phyloP scores from a whole-genome alignment of 108 stramenopile species.

The Seminavis robusta region DNA sequence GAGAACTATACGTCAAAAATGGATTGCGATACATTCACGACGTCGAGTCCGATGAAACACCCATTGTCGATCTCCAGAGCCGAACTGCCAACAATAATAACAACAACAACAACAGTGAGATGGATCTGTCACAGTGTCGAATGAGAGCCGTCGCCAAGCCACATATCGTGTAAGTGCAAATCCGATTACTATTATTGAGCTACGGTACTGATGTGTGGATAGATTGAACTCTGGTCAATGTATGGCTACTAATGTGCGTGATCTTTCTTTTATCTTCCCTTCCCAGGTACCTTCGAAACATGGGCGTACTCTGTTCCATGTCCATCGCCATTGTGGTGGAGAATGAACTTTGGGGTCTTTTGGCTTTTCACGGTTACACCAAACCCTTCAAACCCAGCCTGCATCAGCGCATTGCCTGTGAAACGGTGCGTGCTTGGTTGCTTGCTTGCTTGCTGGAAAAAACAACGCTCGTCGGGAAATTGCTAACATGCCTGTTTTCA shows the following conservation, averaged over 20 bases:
- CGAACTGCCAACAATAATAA: background rate
- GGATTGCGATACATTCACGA: constrained; percentile 20
- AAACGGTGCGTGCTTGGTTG: constrained; percentile 1
- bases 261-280: too few species aligned
- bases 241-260: too few species aligned
- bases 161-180: constrained; percentile 18
- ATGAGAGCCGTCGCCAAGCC: constrained; percentile 16
- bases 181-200: too few species aligned
- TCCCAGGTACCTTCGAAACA: constrained; percentile 16
- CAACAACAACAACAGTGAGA: background rate
- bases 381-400: constrained; percentile 8
- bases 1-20: constrained; percentile 19
- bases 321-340: constrained; percentile 17
- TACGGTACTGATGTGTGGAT: too few species aligned
- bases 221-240: too few species aligned
- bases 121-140: constrained; percentile 13
- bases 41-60: constrained; percentile 3
- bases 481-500: too few species aligned
- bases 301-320: constrained; percentile 8
- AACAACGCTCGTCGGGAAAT: too few species aligned
- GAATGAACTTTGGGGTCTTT: constrained; percentile 11
- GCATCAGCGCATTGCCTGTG: constrained; percentile 20
- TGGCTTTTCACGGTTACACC: constrained; percentile 14
- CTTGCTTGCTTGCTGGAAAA: too few species aligned
- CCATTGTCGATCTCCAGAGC: background rate